Evolutionary conservation across 441 rosid species (phyloP).

Genomic region (Corymbia citriodora): DNA sequence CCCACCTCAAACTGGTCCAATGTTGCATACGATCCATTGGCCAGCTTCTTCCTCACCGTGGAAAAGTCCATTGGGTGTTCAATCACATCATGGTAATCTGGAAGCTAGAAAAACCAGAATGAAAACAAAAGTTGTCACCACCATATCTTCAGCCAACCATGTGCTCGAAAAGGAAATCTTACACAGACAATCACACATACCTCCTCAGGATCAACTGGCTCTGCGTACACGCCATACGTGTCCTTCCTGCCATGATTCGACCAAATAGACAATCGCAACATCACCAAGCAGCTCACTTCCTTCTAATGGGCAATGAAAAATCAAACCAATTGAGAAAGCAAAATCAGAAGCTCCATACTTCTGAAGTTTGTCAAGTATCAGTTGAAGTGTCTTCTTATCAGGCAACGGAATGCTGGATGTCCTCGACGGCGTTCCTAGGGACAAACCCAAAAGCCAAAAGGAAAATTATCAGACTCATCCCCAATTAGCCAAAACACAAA

Average conservation of each 20-base stretch:
- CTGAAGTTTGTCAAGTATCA: conserved; percentile 88
- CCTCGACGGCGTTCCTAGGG: conserved; percentile 42
- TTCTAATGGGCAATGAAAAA: not conserved
- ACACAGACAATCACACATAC: conserved; percentile 13
- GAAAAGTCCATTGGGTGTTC: conserved; percentile 92
- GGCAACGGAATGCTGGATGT: conserved; percentile 48
- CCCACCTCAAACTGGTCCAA: conserved; percentile 83
- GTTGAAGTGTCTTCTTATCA: conserved; percentile 68
- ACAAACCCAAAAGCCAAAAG: conserved; percentile 10
- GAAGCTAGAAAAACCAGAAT: conserved; percentile 50
- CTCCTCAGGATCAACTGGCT: conserved; percentile 81
- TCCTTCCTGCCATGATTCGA: conserved; percentile 59
- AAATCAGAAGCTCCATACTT: conserved; percentile 40
- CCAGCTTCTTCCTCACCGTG: conserved; percentile 82
- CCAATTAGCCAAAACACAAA: not conserved
- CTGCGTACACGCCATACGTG: conserved; percentile 74
- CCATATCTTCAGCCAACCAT: not conserved
- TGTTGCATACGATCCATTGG: conserved; percentile 56
- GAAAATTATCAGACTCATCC: conserved; percentile 6
- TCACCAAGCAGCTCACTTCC: not conserved
- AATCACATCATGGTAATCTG: conserved; percentile 81
- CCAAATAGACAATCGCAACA: not conserved
- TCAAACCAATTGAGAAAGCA: conserved; percentile 16
- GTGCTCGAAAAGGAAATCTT: not conserved
- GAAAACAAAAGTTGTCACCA: not conserved